Evolutionary conservation across 805 yeast species (phyloP).

Genomic region (Debaryomyces tyrocola): DNA sequence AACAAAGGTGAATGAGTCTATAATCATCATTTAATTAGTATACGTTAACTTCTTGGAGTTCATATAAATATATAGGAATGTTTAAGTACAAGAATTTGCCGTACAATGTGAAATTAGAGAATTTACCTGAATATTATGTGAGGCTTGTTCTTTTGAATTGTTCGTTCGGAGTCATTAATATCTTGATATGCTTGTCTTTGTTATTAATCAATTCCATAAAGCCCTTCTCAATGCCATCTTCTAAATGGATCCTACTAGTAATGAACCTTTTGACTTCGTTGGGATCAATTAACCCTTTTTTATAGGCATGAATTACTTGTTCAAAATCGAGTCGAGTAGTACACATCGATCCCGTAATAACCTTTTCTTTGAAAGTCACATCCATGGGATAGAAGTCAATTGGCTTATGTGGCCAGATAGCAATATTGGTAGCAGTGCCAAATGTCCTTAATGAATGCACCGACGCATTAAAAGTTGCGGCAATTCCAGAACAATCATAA

Average conservation of each 20-base stretch:
- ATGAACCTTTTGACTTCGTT: constrained; percentile 47
- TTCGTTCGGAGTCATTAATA: constrained; percentile 48
- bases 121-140: not conserved
- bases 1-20: no score
- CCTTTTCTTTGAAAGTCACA: constrained; percentile 53
- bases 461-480: constrained; percentile 51
- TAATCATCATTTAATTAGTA: no score
- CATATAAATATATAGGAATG: no score
- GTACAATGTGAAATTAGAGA: not conserved
- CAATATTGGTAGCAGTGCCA: constrained; percentile 60
- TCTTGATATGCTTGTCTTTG: constrained; percentile 55
- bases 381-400: constrained; percentile 53
- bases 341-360: constrained; percentile 59
- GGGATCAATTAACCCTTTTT: constrained; percentile 16
- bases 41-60: no score
- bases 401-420: constrained; percentile 54
- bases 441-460: constrained; percentile 48
- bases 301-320: constrained; percentile 42
- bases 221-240: constrained; percentile 54
- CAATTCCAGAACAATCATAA: constrained; percentile 58
- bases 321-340: constrained; percentile 56
- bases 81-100: no score
- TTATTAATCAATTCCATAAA: constrained; percentile 48
- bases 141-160: not conserved
- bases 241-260: constrained; percentile 50